phyloP scores from a whole-genome alignment of 2,329 filamentous ascomycete species.

The Claviceps africana region DNA sequence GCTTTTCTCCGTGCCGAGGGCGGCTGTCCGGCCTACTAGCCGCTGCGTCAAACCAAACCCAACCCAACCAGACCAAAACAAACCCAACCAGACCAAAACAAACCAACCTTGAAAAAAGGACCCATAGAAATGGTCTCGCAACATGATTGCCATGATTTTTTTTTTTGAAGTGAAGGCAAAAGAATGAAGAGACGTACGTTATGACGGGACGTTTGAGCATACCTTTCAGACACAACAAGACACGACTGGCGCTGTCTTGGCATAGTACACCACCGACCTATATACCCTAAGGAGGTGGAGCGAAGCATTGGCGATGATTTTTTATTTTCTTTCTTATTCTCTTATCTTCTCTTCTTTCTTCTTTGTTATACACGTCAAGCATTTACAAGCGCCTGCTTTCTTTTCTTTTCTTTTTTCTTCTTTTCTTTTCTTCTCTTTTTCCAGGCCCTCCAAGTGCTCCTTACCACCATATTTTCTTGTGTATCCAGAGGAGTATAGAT shows the following conservation, averaged over 20 bases:
- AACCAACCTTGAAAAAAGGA: too few species aligned
- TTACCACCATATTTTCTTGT: not conserved
- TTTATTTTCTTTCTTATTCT: not conserved
- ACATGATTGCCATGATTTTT: not conserved
- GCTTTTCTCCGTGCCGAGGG: conserved; percentile 56
- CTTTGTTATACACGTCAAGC: not conserved
- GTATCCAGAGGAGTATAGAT: not conserved
- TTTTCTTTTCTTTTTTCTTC: not conserved
- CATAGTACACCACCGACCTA: not conserved
- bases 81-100: too few species aligned
- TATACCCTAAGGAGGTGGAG: not conserved
- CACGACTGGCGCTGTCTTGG: not conserved
- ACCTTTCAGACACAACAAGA: not conserved
- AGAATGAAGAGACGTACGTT: not conserved
- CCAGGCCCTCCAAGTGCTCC: too few species aligned
- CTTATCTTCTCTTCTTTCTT: not conserved
- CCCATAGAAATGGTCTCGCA: not conserved
- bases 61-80: too few species aligned
- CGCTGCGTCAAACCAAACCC: not conserved
- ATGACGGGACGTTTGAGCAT: not conserved
- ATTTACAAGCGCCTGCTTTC: not conserved
- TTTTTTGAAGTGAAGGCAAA: not conserved
- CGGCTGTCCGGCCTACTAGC: conserved; percentile 41
- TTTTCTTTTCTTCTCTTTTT: not conserved
- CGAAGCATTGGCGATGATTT: not conserved